Percentiles rank a stretch among this genome's conserved stretches.
Conservation (phyloP, 306 rosid genomes). For the Lotus japonicus region DNA sequence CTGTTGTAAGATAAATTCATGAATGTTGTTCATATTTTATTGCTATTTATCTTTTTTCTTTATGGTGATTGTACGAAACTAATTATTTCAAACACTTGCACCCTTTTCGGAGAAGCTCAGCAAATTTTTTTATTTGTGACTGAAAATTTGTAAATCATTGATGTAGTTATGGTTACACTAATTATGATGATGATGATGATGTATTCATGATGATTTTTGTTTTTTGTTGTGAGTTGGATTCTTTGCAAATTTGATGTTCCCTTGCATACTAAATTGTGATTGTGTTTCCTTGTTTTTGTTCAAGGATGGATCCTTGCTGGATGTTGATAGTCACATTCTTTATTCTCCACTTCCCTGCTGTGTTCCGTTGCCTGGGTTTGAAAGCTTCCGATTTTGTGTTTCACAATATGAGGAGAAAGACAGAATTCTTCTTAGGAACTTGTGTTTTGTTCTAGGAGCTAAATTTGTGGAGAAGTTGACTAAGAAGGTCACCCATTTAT, state of each 20-base stretch:
- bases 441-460: slow-evolving; percentile 90
- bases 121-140: background rate
- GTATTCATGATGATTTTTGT: background rate
- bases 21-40: background rate
- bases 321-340: slow-evolving; percentile 68
- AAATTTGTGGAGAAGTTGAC: slow-evolving; percentile 61
- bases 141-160: background rate
- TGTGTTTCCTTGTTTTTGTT: slow-evolving; percentile 21
- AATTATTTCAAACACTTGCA: background rate
- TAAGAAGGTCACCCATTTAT: slow-evolving; percentile 82
- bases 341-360: slow-evolving; percentile 89
- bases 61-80: background rate
- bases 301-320: slow-evolving; percentile 78
- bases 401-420: slow-evolving; percentile 91
- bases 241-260: slow-evolving; percentile 10
- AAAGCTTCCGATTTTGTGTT: slow-evolving; percentile 76
- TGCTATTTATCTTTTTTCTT: background rate
- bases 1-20: background rate
- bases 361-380: slow-evolving; percentile 80
- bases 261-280: slow-evolving; percentile 9
- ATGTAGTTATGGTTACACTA: background rate
- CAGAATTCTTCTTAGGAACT: slow-evolving; percentile 61
- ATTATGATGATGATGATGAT: no score
- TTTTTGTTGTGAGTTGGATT: slow-evolving; percentile 13
- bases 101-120: background rate